phyloP scores from a whole-genome alignment of 169 alveolate genomes.

The Babesia caballi region DNA sequence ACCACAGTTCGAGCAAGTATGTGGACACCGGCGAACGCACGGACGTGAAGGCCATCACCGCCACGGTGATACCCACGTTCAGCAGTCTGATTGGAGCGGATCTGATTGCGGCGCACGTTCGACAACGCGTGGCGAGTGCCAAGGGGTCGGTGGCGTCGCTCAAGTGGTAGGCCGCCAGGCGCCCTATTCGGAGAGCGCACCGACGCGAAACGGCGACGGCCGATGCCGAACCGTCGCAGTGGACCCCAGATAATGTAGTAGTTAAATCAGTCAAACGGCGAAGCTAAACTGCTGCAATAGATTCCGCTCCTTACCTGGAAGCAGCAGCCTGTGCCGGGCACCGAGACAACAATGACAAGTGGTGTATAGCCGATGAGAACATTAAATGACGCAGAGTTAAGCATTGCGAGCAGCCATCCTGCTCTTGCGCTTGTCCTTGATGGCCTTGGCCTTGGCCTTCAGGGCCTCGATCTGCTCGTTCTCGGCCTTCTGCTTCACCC shows the following conservation, averaged over 20 bases:
- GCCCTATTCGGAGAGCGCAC: too few species aligned
- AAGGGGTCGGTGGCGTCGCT: conserved; percentile 11
- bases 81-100: background rate
- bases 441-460: conserved; percentile 81
- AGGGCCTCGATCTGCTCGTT: conserved; percentile 85
- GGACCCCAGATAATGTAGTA: too few species aligned
- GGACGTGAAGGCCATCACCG: conserved; percentile 11
- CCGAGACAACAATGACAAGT: too few species aligned
- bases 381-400: conserved; percentile 12
- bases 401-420: conserved; percentile 56
- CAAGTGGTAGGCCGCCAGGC: conserved; percentile 42
- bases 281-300: too few species aligned
- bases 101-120: background rate
- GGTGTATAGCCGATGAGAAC: conserved; percentile 22
- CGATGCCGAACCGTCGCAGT: background rate
- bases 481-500: conserved; percentile 86
- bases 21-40: background rate
- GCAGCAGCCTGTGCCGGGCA: too few species aligned
- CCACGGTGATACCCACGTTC: conserved; percentile 9
- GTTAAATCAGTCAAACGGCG: too few species aligned
- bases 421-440: conserved; percentile 74
- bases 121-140: background rate
- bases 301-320: too few species aligned
- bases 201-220: too few species aligned
- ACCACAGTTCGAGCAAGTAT: background rate